Conservation (phyloP, 495 filamentous ascomycete species). For the Poronia punctata region DNA sequence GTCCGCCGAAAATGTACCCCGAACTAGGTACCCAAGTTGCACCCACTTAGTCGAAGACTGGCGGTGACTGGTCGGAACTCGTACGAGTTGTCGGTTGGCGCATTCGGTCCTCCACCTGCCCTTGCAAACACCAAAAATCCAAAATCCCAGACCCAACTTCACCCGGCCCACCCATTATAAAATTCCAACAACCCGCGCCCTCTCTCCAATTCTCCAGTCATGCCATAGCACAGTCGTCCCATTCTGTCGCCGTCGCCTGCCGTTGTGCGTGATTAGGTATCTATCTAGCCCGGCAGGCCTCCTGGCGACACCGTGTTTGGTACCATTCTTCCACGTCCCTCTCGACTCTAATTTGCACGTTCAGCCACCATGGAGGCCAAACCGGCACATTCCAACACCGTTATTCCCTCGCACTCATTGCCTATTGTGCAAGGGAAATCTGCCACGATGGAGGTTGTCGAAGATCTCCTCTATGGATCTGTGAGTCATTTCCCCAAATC, state of each 20-base stretch:
- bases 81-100: background rate
- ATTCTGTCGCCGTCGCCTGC: conserved; percentile 20
- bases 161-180: conserved; percentile 16
- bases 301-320: conserved; percentile 3
- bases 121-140: conserved; percentile 9
- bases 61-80: conserved; percentile 13
- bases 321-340: conserved; percentile 1
- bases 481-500: conserved; percentile 45
- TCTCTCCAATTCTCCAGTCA: conserved; percentile 13
- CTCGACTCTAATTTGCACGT: conserved; percentile 12
- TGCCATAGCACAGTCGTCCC: conserved; percentile 19
- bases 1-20: background rate
- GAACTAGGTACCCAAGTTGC: conserved; percentile 8
- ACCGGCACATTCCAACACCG: conserved; percentile 2
- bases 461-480: conserved; percentile 80
- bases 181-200: conserved; percentile 4
- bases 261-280: conserved; percentile 18
- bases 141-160: conserved; percentile 11
- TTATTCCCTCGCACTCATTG: conserved; percentile 1
- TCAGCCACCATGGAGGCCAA: conserved; percentile 20
- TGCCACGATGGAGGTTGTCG: conserved; percentile 59
- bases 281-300: conserved; percentile 14
- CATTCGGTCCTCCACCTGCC: background rate
- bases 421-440: conserved; percentile 25
- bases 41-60: conserved; percentile 18